These are phyloP conservation scores for Arxiozyma slooffiae DNA, from an alignment of 1,139 yeast species.

Conservation along the genomic window DNA sequence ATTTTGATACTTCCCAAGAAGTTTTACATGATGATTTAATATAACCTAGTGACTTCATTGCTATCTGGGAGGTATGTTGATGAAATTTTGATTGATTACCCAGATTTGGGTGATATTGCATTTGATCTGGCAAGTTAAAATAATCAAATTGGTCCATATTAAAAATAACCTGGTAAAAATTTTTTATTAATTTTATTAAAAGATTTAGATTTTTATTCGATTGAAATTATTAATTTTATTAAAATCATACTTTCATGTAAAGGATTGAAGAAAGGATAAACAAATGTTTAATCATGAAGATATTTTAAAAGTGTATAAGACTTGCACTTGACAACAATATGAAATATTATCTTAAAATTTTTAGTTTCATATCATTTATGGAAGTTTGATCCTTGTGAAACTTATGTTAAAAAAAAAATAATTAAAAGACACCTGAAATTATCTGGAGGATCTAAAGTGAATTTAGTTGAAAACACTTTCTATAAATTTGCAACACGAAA, in stretches of 20 bases:
- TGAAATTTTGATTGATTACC: conserved; percentile 41
- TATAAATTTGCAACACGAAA: conserved; percentile 30
- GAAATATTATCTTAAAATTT: conserved; percentile 47
- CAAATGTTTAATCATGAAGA: neutral
- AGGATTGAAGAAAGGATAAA: conserved; percentile 16
- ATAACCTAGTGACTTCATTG: conserved; percentile 53
- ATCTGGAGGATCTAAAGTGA: conserved; percentile 25
- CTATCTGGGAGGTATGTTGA: conserved; percentile 77
- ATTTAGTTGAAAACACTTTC: conserved; percentile 34
- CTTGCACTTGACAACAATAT: conserved; percentile 38
- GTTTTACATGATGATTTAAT: conserved; percentile 41
- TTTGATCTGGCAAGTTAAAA: conserved; percentile 32
- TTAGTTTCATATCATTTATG: conserved; percentile 68
- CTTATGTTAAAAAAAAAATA: conserved; percentile 19
- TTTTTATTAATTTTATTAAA: conserved; percentile 39
- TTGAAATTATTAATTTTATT: conserved; percentile 35
- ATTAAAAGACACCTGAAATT: conserved; percentile 25
- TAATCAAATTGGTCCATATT: conserved; percentile 53
- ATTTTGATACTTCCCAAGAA: conserved; percentile 42
- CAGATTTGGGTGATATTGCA: conserved; percentile 33
- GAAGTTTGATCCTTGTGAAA: conserved; percentile 32
- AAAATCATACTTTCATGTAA: conserved; percentile 35
- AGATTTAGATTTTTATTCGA: conserved; percentile 37
- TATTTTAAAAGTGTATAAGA: conserved; percentile 37
- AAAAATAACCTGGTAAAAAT: conserved; percentile 67